Percentiles rank a stretch among this genome's conserved stretches.
Conservation (phyloP, 192 early-diverging fungal species). For the Linderina pennispora region DNA sequence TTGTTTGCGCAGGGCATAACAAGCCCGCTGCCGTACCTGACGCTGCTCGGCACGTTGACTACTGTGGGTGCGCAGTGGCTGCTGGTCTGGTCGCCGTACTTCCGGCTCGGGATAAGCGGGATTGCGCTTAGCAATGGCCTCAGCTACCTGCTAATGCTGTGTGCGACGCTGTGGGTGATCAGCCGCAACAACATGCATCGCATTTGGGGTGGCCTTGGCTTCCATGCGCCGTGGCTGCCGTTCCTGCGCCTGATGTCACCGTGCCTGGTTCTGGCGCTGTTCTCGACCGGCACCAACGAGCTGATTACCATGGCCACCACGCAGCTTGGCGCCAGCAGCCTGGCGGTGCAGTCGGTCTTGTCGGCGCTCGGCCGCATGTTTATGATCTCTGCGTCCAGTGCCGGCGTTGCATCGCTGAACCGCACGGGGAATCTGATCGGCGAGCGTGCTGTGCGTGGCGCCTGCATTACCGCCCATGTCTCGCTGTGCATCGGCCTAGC, state of each 20-base stretch:
- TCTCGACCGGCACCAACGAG: slow-evolving; percentile 54
- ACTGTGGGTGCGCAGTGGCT: slow-evolving; percentile 32
- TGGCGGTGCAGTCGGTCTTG: slow-evolving; percentile 77
- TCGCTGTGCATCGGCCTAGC: slow-evolving; percentile 10
- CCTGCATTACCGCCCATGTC: slow-evolving; percentile 27
- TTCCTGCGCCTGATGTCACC: slow-evolving; percentile 23
- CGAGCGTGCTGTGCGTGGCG: slow-evolving; percentile 11
- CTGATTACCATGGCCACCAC: slow-evolving; percentile 68
- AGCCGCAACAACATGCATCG: slow-evolving; percentile 11
- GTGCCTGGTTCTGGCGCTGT: slow-evolving; percentile 21
- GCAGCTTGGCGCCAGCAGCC: slow-evolving; percentile 61
- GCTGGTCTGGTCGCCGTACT: slow-evolving; percentile 36
- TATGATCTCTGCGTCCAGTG: slow-evolving; percentile 61
- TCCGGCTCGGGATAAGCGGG: slow-evolving; percentile 58
- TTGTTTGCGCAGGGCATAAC: slow-evolving; percentile 43
- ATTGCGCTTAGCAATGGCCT: slow-evolving; percentile 60
- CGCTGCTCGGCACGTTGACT: slow-evolving; percentile 21
- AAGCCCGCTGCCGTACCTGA: slow-evolving; percentile 35
- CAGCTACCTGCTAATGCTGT: slow-evolving; percentile 54
- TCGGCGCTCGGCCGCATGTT: slow-evolving; percentile 64
- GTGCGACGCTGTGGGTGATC: slow-evolving; percentile 50
- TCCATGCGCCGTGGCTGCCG: slow-evolving; percentile 30
- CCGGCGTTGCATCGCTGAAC: slow-evolving; percentile 76
- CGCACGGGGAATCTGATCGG: slow-evolving; percentile 76
- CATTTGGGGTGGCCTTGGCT: slow-evolving; percentile 16